Evolutionary conservation across 208 protist species (phyloP).

Genomic region (Trypanosoma rangeli): DNA sequence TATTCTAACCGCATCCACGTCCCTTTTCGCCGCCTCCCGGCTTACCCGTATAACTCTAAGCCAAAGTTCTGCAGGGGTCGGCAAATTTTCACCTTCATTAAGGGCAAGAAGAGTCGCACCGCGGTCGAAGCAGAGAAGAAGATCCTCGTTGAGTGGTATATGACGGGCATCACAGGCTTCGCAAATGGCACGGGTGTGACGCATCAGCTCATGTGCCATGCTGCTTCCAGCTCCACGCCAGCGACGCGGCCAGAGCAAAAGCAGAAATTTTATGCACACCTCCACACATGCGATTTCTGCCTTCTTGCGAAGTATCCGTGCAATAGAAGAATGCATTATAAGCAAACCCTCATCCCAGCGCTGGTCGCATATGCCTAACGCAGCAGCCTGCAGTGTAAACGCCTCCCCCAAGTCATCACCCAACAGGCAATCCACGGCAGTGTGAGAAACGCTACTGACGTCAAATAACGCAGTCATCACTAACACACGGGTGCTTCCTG

Average conservation of each 20-base stretch:
- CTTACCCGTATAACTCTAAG: constrained; percentile 26
- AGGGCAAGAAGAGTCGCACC: constrained; percentile 73
- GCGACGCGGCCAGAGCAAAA: constrained; percentile 69
- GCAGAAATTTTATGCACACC: constrained; percentile 35
- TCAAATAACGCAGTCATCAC: constrained; percentile 60
- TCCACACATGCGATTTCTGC: constrained; percentile 15
- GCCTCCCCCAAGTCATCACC: constrained; percentile 36
- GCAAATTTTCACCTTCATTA: constrained; percentile 52
- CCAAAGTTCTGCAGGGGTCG: constrained; percentile 74
- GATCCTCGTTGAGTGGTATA: constrained; percentile 30
- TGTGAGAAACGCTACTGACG: constrained; percentile 53
- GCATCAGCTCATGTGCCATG: constrained; percentile 60
- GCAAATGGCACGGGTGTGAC: constrained; percentile 64
- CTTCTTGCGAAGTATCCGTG: constrained; percentile 33
- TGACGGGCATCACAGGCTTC: constrained; percentile 21
- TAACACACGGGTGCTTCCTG: constrained; percentile 36
- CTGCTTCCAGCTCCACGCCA: constrained; percentile 66
- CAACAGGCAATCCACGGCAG: constrained; percentile 45
- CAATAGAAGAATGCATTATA: constrained; percentile 59
- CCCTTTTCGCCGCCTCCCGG: background rate
- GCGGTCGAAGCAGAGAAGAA: constrained; percentile 60
- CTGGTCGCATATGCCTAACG: constrained; percentile 57
- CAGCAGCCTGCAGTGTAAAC: constrained; percentile 41
- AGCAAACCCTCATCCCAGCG: constrained; percentile 72
- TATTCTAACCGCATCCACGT: constrained; percentile 51